Percentiles rank a stretch among this genome's conserved stretches.
Conservation (phyloP, 305 asterid species). For the Rubia balearica region DNA sequence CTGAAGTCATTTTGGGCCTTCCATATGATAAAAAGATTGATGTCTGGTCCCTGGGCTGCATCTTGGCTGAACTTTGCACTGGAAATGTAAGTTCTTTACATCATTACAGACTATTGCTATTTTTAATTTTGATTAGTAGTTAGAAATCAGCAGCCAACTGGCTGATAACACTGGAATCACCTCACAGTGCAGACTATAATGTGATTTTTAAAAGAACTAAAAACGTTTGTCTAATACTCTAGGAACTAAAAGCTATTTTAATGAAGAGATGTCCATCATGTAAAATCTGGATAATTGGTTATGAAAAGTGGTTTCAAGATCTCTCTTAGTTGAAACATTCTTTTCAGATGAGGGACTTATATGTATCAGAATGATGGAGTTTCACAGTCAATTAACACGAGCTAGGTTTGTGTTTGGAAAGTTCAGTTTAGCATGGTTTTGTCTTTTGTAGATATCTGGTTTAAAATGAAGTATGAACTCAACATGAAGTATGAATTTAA, state of each 20-base stretch:
- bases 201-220: neutral
- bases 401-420: neutral
- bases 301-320: neutral
- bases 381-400: neutral
- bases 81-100: conserved; percentile 74
- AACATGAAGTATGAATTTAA: neutral
- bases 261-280: neutral
- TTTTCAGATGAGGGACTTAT: neutral
- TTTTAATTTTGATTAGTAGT: neutral
- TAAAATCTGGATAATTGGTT: neutral
- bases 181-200: neutral
- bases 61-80: conserved; percentile 97
- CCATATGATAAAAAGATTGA: conserved; percentile 93
- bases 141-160: neutral
- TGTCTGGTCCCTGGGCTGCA: conserved; percentile 99
- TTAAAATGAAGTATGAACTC: neutral
- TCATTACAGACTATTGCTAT: neutral
- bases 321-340: neutral
- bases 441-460: neutral
- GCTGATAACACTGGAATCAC: neutral
- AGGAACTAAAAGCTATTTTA: neutral
- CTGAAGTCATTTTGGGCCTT: conserved; percentile 95
- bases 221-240: neutral
- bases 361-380: neutral
- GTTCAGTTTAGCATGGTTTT: neutral